phyloP scores from a whole-genome alignment of 768 basidiomycete species.

The Plicaturopsis crispa region DNA sequence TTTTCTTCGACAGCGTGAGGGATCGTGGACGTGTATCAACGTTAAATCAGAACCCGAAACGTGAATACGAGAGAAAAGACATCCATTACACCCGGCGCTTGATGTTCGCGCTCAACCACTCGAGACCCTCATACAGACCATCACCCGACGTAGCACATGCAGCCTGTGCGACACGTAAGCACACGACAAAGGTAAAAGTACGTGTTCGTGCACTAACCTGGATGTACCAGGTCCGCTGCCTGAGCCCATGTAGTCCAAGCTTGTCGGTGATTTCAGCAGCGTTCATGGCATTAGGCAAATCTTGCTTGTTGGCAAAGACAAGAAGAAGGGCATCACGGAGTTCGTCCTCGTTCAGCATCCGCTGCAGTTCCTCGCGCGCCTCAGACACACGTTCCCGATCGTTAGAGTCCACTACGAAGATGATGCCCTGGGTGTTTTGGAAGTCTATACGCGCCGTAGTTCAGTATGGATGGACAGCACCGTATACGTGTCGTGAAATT shows the following conservation, averaged over 20 bases:
- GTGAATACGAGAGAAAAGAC: no score
- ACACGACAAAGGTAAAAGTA: slow-evolving; percentile 7
- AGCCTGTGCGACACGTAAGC: slow-evolving; percentile 45
- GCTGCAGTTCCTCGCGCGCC: slow-evolving; percentile 97
- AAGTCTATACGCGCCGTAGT: slow-evolving; percentile 59
- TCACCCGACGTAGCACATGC: slow-evolving; percentile 98
- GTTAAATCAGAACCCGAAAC: slow-evolving; percentile 42
- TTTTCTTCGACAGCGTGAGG: slow-evolving; percentile 53
- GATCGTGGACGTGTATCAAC: slow-evolving; percentile 50
- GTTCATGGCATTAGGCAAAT: slow-evolving; percentile 99
- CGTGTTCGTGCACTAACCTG: slow-evolving; percentile 64
- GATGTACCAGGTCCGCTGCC: slow-evolving; percentile 97
- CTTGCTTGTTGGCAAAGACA: slow-evolving; percentile 99
- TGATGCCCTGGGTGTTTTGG: slow-evolving; percentile 99
- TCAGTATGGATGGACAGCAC: slow-evolving; percentile 9
- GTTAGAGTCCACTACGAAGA: slow-evolving; percentile 99
- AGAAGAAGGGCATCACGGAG: slow-evolving; percentile 96
- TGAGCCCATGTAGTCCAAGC: slow-evolving; percentile 94
- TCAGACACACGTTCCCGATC: slow-evolving; percentile 99
- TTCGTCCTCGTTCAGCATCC: slow-evolving; percentile 99
- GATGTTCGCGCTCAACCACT: slow-evolving; percentile 92
- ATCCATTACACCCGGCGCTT: slow-evolving; percentile 67
- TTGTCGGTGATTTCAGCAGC: slow-evolving; percentile 99
- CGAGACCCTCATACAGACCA: slow-evolving; percentile 96
- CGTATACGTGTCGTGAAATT: slow-evolving; percentile 9